phyloP scores from a whole-genome alignment of 2,329 filamentous ascomycete species.

The Venturia aucupariae region DNA sequence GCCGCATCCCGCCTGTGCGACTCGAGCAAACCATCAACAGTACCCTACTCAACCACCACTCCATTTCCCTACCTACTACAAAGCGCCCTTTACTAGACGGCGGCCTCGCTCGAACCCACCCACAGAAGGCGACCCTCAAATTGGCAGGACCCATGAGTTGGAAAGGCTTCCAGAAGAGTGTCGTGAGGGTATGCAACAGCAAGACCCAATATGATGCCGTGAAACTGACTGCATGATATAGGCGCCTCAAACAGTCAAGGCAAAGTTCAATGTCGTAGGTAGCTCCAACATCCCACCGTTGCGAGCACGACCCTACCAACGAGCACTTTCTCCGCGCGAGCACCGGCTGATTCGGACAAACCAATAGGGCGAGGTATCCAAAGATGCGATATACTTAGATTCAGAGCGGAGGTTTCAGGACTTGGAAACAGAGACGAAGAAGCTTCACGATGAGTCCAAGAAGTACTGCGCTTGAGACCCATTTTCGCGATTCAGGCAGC shows the following conservation, averaged over 20 bases:
- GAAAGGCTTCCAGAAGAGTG: constrained; percentile 88
- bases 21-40: background rate
- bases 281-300: background rate
- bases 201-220: too few relatives aligned
- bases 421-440: constrained; percentile 92
- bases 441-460: constrained; percentile 89
- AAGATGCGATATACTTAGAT: constrained; percentile 90
- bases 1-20: background rate
- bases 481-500: background rate
- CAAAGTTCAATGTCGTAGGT: constrained; percentile 73
- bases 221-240: constrained; percentile 5
- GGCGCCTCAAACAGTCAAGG: constrained; percentile 87
- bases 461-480: constrained; percentile 42
- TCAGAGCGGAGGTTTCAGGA: constrained; percentile 90
- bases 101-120: background rate
- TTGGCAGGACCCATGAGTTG: constrained; percentile 67
- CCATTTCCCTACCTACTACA: background rate
- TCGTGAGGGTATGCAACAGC: constrained; percentile 59
- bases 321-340: constrained; percentile 16
- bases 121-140: background rate
- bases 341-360: constrained; percentile 12
- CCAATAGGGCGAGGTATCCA: constrained; percentile 72
- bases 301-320: constrained; percentile 13
- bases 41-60: background rate
- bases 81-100: background rate